A percentile compares a stretch with the other conserved stretches of the same genome.
These are phyloP conservation scores for Colletotrichum australisinense DNA, from an alignment of 2,329 filamentous ascomycete genomes.

Conservation along the genomic window DNA sequence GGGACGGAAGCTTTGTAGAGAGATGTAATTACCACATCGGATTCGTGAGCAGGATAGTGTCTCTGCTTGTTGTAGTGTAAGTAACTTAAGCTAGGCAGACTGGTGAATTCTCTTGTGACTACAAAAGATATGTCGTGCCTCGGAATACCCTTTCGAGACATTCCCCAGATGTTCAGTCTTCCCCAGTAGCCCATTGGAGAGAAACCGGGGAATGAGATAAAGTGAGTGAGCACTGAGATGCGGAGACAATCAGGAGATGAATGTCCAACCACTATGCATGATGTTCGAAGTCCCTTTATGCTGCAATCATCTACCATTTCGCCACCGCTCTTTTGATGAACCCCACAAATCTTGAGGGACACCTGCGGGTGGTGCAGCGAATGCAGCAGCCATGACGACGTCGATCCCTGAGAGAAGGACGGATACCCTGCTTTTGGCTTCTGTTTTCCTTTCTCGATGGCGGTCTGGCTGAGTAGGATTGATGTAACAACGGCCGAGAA, in stretches of 20 bases:
- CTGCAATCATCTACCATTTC: slow-evolving; percentile 13
- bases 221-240: background rate
- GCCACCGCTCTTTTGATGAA: slow-evolving; percentile 18
- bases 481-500: background rate
- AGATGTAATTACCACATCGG: background rate
- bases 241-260: background rate
- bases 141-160: background rate
- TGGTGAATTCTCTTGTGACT: background rate
- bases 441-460: background rate
- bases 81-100: background rate
- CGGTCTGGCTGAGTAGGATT: background rate
- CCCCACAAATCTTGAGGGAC: slow-evolving; percentile 20
- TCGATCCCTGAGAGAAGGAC: slow-evolving; percentile 5
- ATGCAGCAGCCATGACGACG: slow-evolving; percentile 13
- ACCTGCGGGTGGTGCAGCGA: slow-evolving; percentile 10
- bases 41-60: slow-evolving; percentile 9
- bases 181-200: slow-evolving; percentile 2
- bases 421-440: slow-evolving; percentile 13
- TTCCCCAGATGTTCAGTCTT: background rate
- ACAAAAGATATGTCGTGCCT: background rate
- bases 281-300: background rate
- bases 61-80: background rate
- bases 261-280: background rate
- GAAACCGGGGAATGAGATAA: background rate
- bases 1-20: background rate